A percentile compares a stretch with the other conserved stretches of the same genome.
Conservation (phyloP, 1,139 yeast genomes). For the Debaryomyces robertsiae region DNA sequence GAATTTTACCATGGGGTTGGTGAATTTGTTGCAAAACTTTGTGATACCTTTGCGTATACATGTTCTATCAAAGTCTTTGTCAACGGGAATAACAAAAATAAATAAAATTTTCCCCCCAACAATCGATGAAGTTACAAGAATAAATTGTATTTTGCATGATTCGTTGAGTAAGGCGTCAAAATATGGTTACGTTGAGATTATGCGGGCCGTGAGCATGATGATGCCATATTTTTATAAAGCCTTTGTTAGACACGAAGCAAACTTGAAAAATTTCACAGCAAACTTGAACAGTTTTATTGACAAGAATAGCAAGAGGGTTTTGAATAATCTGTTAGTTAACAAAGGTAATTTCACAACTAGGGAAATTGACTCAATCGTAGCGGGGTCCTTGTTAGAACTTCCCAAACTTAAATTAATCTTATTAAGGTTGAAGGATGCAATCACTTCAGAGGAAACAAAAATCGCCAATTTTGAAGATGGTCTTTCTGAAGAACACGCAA, state of each 20-base stretch:
- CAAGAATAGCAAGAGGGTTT: slow-evolving; percentile 50
- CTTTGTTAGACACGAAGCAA: slow-evolving; percentile 91
- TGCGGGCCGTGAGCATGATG: slow-evolving; percentile 77
- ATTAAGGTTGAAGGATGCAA: slow-evolving; percentile 48
- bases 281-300: slow-evolving; percentile 47
- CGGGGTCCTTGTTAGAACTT: slow-evolving; percentile 67
- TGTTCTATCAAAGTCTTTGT: slow-evolving; percentile 54
- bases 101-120: slow-evolving; percentile 91
- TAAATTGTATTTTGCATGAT: slow-evolving; percentile 81
- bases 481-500: slow-evolving; percentile 18
- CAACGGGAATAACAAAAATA: slow-evolving; percentile 59
- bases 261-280: slow-evolving; percentile 33
- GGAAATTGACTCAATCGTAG: slow-evolving; percentile 67
- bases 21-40: slow-evolving; percentile 73
- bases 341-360: slow-evolving; percentile 50
- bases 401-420: slow-evolving; percentile 70
- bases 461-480: slow-evolving; percentile 15
- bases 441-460: slow-evolving; percentile 25
- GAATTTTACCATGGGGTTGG: slow-evolving; percentile 69
- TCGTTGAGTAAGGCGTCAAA: slow-evolving; percentile 67
- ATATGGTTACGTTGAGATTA: slow-evolving; percentile 69
- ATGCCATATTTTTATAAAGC: slow-evolving; percentile 92
- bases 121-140: slow-evolving; percentile 87
- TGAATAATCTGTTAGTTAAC: slow-evolving; percentile 36
- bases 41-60: slow-evolving; percentile 76